Evolutionary conservation across 2,329 filamentous ascomycete genomes (phyloP), one percentile per base, ranked within the genome.

Genomic region (Teratosphaeria destructans): DNA sequence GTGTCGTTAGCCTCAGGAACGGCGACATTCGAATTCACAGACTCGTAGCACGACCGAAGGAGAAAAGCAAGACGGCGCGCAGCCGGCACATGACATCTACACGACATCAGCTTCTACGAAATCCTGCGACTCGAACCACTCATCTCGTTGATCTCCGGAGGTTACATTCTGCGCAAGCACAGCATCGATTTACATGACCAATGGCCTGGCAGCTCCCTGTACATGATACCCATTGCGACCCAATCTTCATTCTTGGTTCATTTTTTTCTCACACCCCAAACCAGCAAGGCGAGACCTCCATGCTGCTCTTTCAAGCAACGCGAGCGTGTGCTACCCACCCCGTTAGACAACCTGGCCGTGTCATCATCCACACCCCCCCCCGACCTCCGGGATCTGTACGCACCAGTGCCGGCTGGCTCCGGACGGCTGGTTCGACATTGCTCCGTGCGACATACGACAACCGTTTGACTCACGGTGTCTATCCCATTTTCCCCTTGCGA

Each of bases 1-100:
- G 78, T 81, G 59, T 72, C 78, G 61, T 71, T 81, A 59, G 70
- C 74, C 61, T 77, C 76, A 32, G 80, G 80, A 61, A 76, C 75
- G 34, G 80, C 79, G 58, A 77, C 74, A 62, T 80, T 78, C 68
- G 76, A 80, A 55, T 72, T 76, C 68, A 70, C 69, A 43, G 54
- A 64, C 61, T 70, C 66, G 32, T 59, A 64, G 60, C 57, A 49
- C 32, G 60, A 49, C 56, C 29, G 19, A 52, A 47, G 61, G 34
- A 56, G 54, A 54, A 43, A 52, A 29, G 37, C 58, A 60, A 52
- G 43, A 52, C 32, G 54, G 53, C 60, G 37, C 14, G 52, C 53
- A 32, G 34, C 16, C 34, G 27, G 27, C 34, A 34, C 34, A 19
- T 57, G 47, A 35, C 37, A 43, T 35, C 19, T 52, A 27, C 53